Percentiles rank a stretch among this genome's conserved stretches.
phyloP scores from a whole-genome alignment of 2,329 filamentous ascomycete genomes.

The Colletotrichum echinochloae region DNA sequence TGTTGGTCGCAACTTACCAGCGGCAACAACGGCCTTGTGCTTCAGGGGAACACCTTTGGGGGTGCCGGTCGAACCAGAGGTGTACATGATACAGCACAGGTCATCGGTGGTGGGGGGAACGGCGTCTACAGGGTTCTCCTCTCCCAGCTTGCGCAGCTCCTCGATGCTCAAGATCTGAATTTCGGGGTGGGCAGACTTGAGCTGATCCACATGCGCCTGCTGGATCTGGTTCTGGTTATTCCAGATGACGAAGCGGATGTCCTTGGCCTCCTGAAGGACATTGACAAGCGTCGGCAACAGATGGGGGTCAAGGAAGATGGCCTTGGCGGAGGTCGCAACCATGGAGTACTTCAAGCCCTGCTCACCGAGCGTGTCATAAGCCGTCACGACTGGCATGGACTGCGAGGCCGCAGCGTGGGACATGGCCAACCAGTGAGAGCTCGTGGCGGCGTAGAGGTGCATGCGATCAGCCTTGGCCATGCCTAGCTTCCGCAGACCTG shows the following conservation, averaged over 20 bases:
- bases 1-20: constrained; percentile 65
- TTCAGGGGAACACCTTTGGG: constrained; percentile 85
- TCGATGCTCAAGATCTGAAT: constrained; percentile 63
- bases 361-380: constrained; percentile 83
- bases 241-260: constrained; percentile 65
- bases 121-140: constrained; percentile 75
- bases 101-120: constrained; percentile 78
- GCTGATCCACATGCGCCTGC: constrained; percentile 61
- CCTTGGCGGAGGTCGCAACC: constrained; percentile 76
- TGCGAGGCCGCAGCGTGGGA: constrained; percentile 73
- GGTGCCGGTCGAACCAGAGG: constrained; percentile 84
- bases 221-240: constrained; percentile 66
- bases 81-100: constrained; percentile 80
- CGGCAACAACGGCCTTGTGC: constrained; percentile 80
- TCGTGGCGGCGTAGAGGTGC: constrained; percentile 84
- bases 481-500: constrained; percentile 79
- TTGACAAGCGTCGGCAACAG: constrained; percentile 70
- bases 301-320: constrained; percentile 67
- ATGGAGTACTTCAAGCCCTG: constrained; percentile 81
- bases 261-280: constrained; percentile 62
- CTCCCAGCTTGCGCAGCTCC: constrained; percentile 62
- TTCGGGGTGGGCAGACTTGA: constrained; percentile 56
- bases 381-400: constrained; percentile 85
- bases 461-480: constrained; percentile 75
- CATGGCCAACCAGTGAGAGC: constrained; percentile 63